Base-by-base conservation (phyloP, 768 basidiomycete genomes). In the Lepiota brunneoincarnata region DNA sequence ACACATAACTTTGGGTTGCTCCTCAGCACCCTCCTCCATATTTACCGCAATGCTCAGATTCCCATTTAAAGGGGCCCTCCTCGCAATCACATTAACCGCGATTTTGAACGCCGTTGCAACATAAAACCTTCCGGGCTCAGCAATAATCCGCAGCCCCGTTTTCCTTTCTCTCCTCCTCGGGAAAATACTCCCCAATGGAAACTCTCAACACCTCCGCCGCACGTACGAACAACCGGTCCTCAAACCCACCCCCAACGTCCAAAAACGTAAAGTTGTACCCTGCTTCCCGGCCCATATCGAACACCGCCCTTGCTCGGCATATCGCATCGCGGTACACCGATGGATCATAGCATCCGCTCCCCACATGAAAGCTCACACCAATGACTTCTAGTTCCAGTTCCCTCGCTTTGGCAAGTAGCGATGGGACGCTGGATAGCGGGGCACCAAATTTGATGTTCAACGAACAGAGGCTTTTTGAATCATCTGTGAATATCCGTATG, bases 381-480 rank as follows among this genome's bases (percentile, higher is more conserved):
- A 98, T 78, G 51, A 99, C 94, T 64, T 94, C 80, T 49, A 99
- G 78, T 28, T 74, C 71, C 23, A 98, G 78, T 61, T 90, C 85
- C 59, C 78, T 78, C 1, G 96, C 97, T 61, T 86, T 89, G 12
- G 75, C 72, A 49, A 99, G 79, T 18, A 99, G 81, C 12, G 76
- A 79, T 2, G 91, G 90, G 18, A 97, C 93, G 12, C 84, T 78
- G 21, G 73, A 76, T 42, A 98, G 78, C 1, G 94, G 84, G 0
- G 96, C 95, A n/a, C 97, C 97, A 59, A 94, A 99, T 71, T 98
- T 98, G 69, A 92, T 82, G 4, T 94, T 93, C 45, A 99, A 86
- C 15, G 91, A 86, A 41, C 96, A 98, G 12, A 98, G 73, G 55
- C 88, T 90, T 74, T 93, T 97, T 40, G 91, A 92, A 71, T 98